Evolutionary conservation across 495 filamentous ascomycete genomes (phyloP), one percentile per base, ranked within the genome.

Genomic region (Pyrenula massariospora): DNA sequence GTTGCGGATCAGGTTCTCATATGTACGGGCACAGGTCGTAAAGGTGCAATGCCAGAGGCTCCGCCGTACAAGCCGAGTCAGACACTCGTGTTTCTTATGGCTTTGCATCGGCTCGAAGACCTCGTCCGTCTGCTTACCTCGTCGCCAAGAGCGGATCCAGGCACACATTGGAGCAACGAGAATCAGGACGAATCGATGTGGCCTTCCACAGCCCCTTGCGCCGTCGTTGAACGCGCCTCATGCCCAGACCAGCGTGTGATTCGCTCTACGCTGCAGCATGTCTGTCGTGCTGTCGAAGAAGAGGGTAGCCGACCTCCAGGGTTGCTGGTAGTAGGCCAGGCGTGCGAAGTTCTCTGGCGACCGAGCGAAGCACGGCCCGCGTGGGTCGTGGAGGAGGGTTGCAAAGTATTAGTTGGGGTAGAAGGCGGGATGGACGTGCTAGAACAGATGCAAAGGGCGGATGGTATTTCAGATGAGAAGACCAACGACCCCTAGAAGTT

Each of bases 1-100:
- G 89, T 97, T 1, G 85, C 89, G 1, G 93, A 97, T 63, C 91
- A 96, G 68, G 85, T 97, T 1, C 74, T 98, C 19, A 78, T 98
- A 22, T 96, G 92, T 66, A 98, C 93, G 0, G 94, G 94, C 2
- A 97, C 94, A 0, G 93, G 93, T 11, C 78, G 92, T 62, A 94
- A 93, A 72, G 93, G 94, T n/a, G 84, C 80, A 56, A 74, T 88
- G 1, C 88, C 89, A 0, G 74, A 80, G 21, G 89, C 89, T 48
- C 94, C 93, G 0, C 82, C 84, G 59, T 96, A 83, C 64, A 82
- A 91, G 1, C 66, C 70, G 0, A 85, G 79, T 2, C 78, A 90
- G 57, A 98, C 93, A 0, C 88, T 91, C 2, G 86, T 98, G n/a
- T 96, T 96, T 56, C 69, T 98, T 24, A 98, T 98, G 93, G 88